Conservation (phyloP, 225 moss, liverwort and hornwort species). For the Sphagnum contortum region DNA sequence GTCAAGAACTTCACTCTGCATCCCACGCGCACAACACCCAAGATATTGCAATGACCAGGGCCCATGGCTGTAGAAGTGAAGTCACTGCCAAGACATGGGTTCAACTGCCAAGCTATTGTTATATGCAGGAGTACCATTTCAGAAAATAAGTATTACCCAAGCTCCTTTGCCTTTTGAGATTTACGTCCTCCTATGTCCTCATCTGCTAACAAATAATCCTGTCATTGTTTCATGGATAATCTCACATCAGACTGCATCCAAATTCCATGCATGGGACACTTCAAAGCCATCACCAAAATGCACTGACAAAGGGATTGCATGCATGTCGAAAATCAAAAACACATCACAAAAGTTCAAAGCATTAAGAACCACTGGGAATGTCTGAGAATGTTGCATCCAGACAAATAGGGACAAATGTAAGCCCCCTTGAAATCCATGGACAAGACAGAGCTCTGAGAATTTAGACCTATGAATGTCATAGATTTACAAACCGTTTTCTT, state of each 20-base stretch:
- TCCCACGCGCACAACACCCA: slow-evolving; percentile 2
- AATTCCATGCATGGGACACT: background rate
- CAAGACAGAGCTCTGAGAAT: too few relatives aligned
- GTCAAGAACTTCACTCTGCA: slow-evolving; percentile 80
- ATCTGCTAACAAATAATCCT: slow-evolving; percentile 85
- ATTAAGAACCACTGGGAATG: too few relatives aligned
- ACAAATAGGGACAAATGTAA: too few relatives aligned
- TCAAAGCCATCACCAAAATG: slow-evolving; percentile 6
- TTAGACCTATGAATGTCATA: too few relatives aligned
- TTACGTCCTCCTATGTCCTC: slow-evolving; percentile 88
- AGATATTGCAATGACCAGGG: background rate
- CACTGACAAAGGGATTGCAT: background rate
- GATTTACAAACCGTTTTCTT: slow-evolving; percentile 70
- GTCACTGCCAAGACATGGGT: too few relatives aligned
- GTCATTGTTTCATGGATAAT: slow-evolving; percentile 6
- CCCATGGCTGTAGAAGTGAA: too few relatives aligned
- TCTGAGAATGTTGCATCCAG: too few relatives aligned
- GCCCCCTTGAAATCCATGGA: too few relatives aligned
- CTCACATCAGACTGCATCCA: too few relatives aligned
- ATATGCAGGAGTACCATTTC: too few relatives aligned
- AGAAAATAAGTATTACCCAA: slow-evolving; percentile 37
- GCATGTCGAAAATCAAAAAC: background rate
- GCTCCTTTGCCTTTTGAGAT: slow-evolving; percentile 82
- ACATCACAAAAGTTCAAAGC: too few relatives aligned
- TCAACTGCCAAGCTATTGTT: too few relatives aligned